Percentiles rank a stretch among this genome's conserved stretches.
phyloP scores from a whole-genome alignment of 345 rosid genomes.

The Anacardium occidentale region DNA sequence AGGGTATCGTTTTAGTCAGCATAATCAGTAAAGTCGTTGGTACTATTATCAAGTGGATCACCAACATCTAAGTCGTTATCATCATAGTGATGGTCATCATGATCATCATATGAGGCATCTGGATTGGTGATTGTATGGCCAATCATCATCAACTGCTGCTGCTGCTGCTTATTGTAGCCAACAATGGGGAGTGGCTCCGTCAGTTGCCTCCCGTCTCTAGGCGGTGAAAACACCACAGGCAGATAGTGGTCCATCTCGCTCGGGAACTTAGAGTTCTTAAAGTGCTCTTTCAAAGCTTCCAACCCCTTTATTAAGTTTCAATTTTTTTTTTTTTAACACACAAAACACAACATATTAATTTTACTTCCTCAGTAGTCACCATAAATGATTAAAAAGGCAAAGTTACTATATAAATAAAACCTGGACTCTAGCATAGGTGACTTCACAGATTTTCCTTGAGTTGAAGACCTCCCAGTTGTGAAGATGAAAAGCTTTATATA shows the following conservation, averaged over 20 bases:
- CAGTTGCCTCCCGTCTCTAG: slow-evolving; percentile 65
- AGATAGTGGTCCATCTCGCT: slow-evolving; percentile 59
- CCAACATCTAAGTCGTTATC: slow-evolving; percentile 14
- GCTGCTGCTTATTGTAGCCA: slow-evolving; percentile 25
- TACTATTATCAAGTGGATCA: slow-evolving; percentile 1
- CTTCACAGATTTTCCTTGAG: slow-evolving; percentile 81
- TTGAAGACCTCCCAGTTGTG: slow-evolving; percentile 79
- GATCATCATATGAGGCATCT: background rate
- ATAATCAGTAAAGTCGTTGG: background rate
- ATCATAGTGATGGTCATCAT: slow-evolving; percentile 16
- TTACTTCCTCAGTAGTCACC: background rate
- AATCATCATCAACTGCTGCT: background rate
- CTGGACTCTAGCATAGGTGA: slow-evolving; percentile 91
- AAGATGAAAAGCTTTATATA: slow-evolving; percentile 76
- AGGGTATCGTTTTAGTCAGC: slow-evolving; percentile 15
- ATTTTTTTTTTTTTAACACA: background rate
- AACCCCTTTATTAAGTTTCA: slow-evolving; percentile 50
- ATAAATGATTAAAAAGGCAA: background rate
- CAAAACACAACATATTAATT: background rate
- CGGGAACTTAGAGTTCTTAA: slow-evolving; percentile 80
- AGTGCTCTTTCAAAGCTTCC: slow-evolving; percentile 77
- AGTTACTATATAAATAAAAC: slow-evolving; percentile 21
- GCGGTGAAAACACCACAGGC: slow-evolving; percentile 84
- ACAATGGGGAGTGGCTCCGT: slow-evolving; percentile 53
- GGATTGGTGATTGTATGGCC: slow-evolving; percentile 1